phyloP scores from a whole-genome alignment of 805 yeast species.

The Suhomyces sp. region DNA sequence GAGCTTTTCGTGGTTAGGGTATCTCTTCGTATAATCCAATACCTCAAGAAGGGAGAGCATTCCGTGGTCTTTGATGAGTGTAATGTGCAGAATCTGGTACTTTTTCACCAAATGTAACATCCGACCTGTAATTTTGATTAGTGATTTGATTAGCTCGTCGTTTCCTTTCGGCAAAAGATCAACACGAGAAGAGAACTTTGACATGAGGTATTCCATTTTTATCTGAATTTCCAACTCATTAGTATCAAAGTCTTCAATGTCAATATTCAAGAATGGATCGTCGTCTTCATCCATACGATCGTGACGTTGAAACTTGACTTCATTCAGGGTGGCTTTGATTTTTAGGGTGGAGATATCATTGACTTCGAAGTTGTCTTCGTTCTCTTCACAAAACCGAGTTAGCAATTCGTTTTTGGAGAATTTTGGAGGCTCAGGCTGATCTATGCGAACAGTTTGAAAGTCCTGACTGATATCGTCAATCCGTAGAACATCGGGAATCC shows the following conservation, averaged over 20 bases:
- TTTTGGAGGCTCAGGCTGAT: constrained; percentile 1
- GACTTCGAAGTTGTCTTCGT: constrained; percentile 15
- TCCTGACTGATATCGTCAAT: constrained; percentile 9
- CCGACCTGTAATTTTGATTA: constrained; percentile 35
- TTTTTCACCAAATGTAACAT: constrained; percentile 38
- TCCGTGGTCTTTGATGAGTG: constrained; percentile 42
- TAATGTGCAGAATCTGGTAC: constrained; percentile 38
- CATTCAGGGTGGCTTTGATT: neutral
- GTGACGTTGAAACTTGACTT: constrained; percentile 1
- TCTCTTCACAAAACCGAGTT: constrained; percentile 27
- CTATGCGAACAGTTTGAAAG: constrained; percentile 6
- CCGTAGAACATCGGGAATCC: neutral
- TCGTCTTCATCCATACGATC: constrained; percentile 18
- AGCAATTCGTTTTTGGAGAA: constrained; percentile 28
- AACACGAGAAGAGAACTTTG: constrained; percentile 31
- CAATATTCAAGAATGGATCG: constrained; percentile 40
- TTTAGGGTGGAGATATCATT: constrained; percentile 6
- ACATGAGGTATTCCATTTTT: constrained; percentile 36
- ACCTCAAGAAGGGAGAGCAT: constrained; percentile 37
- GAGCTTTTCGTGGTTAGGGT: constrained; percentile 28
- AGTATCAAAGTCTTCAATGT: constrained; percentile 38
- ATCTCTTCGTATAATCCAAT: constrained; percentile 28
- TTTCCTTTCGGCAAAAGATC: constrained; percentile 27
- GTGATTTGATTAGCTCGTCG: constrained; percentile 27
- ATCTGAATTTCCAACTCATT: constrained; percentile 40